These are phyloP conservation scores for Limonium bicolor DNA, from an alignment of 148 eudicot genomes.

Conservation along the genomic window DNA sequence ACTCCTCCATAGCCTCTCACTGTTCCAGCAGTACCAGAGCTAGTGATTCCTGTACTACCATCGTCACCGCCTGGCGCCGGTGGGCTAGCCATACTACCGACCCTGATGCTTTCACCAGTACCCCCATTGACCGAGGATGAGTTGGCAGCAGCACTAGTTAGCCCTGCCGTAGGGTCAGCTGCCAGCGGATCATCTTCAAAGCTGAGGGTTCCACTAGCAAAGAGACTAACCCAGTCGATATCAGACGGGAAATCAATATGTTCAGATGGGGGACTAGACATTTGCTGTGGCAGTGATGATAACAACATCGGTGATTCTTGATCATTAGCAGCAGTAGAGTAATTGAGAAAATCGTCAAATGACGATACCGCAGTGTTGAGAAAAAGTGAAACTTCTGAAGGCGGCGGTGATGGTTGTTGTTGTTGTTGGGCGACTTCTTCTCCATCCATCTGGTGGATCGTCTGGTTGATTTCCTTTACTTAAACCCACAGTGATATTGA, in stretches of 20 bases:
- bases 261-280: conserved; percentile 5
- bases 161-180: too few relatives aligned
- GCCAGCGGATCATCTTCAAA: conserved; percentile 6
- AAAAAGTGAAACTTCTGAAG: background rate
- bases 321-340: background rate
- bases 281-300: background rate
- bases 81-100: background rate
- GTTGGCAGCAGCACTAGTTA: too few relatives aligned
- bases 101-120: too few relatives aligned
- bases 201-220: conserved; percentile 6
- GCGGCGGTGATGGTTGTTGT: conserved; percentile 6
- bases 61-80: background rate
- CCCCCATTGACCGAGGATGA: too few relatives aligned
- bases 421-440: background rate
- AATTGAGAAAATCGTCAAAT: conserved; percentile 1
- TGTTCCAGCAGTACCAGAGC: background rate
- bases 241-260: conserved; percentile 10
- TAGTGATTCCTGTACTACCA: background rate
- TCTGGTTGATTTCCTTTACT: background rate
- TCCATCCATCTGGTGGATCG: too few relatives aligned
- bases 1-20: conserved; percentile 5
- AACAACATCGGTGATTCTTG: background rate
- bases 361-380: background rate
- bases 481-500: conserved; percentile 8
- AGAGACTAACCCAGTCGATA: conserved; percentile 51